Evolutionary conservation across 139 green algal species (phyloP), one percentile per base, ranked within the genome.

Genomic region (Chlorella sp.): DNA sequence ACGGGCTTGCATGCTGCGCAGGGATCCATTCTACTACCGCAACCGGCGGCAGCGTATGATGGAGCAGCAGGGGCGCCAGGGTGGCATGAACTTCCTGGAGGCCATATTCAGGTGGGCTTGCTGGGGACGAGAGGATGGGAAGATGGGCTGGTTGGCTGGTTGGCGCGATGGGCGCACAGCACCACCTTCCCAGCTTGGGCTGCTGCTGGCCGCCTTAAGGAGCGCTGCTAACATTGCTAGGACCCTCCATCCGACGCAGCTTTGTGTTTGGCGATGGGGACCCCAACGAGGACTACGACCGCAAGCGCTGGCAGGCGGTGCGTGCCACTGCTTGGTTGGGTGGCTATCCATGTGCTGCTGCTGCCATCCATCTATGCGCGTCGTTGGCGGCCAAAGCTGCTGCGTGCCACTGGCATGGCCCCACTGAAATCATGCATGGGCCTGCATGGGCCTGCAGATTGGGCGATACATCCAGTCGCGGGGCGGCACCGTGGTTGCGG

Each of bases 181-280:
- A n/a, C n/a, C n/a, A n/a, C n/a, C n/a, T n/a, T n/a, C n/a, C n/a
- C n/a, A n/a, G n/a, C n/a, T n/a, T n/a, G n/a, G n/a, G n/a, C n/a
- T n/a, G n/a, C n/a, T n/a, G n/a, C n/a, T n/a, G n/a, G n/a, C n/a
- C n/a, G n/a, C n/a, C n/a, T n/a, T n/a, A n/a, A n/a, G n/a, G n/a
- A n/a, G n/a, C n/a, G n/a, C n/a, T n/a, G n/a, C n/a, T n/a, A n/a
- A n/a, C n/a, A n/a, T n/a, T n/a, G n/a, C n/a, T n/a, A n/a, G n/a
- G n/a, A n/a, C n/a, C n/a, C n/a, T n/a, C n/a, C n/a, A n/a, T n/a
- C n/a, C n/a, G n/a, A n/a, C 48, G 70, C 72, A 78, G 88, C 7
- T 99, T 98, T 86, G 97, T 99, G 58, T 99, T 99, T 92, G 97
- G 97, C 0, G 97, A 99, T 87, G 97, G 97, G 0, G 92, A 99